Conservation (phyloP, 768 basidiomycete genomes). For the Serpula lacrymans region DNA sequence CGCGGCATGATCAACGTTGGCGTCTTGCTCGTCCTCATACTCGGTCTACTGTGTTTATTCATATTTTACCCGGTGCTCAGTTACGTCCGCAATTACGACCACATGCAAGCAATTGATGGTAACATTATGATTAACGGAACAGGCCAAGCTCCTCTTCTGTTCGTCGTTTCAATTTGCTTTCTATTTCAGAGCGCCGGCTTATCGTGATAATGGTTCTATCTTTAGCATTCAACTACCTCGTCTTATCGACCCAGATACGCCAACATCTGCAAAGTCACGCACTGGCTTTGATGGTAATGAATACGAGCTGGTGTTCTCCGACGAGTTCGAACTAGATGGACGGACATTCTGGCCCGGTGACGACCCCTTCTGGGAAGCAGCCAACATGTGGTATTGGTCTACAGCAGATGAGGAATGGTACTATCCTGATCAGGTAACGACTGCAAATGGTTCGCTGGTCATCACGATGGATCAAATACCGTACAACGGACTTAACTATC, state of each 20-base stretch:
- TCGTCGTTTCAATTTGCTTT: constrained; percentile 11
- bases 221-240: constrained; percentile 7
- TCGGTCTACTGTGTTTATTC: constrained; percentile 68
- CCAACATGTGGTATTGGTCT: constrained; percentile 67
- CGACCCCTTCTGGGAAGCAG: constrained; percentile 71
- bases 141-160: constrained; percentile 62
- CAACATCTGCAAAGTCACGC: constrained; percentile 49
- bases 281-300: constrained; percentile 70
- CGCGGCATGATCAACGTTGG: constrained; percentile 68
- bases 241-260: constrained; percentile 72
- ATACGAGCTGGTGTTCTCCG: constrained; percentile 66
- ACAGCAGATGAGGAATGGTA: constrained; percentile 78
- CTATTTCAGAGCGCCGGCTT: background rate
- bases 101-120: constrained; percentile 49
- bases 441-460: constrained; percentile 58
- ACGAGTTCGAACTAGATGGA: constrained; percentile 59
- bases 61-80: constrained; percentile 75
- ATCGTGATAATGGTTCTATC: constrained; percentile 4
- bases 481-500: constrained; percentile 58
- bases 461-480: constrained; percentile 60
- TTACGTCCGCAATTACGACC: constrained; percentile 40
- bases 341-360: constrained; percentile 56
- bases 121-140: constrained; percentile 66
- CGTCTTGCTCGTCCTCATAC: constrained; percentile 60
- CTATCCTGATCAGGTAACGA: constrained; percentile 63